Conservation (phyloP, 306 rosid genomes). For the Begonia fuchsioides region DNA sequence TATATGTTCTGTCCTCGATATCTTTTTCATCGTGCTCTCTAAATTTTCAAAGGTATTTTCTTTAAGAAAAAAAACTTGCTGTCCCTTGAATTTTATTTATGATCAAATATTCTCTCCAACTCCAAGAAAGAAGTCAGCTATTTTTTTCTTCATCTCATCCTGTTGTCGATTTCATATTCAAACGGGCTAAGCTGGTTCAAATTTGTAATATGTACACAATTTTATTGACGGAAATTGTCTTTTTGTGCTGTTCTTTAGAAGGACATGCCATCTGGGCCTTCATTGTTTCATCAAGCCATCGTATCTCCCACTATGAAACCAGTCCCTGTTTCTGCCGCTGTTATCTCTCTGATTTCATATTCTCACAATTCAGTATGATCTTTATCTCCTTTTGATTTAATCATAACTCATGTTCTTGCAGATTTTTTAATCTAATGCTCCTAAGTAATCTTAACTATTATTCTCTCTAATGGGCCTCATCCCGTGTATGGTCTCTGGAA, state of each 20-base stretch:
- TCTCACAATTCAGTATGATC: constrained; percentile 55
- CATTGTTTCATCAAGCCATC: constrained; percentile 62
- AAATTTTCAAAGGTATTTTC: constrained; percentile 57
- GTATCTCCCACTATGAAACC: constrained; percentile 52
- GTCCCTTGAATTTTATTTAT: constrained; percentile 6
- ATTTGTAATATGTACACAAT: too few relatives aligned
- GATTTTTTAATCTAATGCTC: too few relatives aligned
- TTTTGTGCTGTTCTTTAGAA: constrained; percentile 2
- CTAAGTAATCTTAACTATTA: too few relatives aligned
- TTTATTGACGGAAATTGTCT: too few relatives aligned
- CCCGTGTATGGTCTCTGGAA: too few relatives aligned
- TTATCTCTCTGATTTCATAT: constrained; percentile 56
- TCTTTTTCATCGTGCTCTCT: constrained; percentile 47
- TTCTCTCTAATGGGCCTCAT: too few relatives aligned
- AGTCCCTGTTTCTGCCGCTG: constrained; percentile 53
- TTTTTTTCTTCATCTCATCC: too few relatives aligned
- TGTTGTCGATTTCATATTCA: too few relatives aligned
- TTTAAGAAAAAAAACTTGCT: constrained; percentile 3
- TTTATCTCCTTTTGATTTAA: constrained; percentile 10
- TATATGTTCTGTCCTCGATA: constrained; percentile 53
- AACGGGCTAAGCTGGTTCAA: too few relatives aligned
- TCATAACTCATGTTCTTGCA: too few relatives aligned
- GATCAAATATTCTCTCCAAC: too few relatives aligned
- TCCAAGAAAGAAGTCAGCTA: too few relatives aligned
- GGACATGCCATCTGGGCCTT: constrained; percentile 50